Base-by-base conservation (phyloP, 2,329 filamentous ascomycete genomes). In the Zymoseptoria passerinii region DNA sequence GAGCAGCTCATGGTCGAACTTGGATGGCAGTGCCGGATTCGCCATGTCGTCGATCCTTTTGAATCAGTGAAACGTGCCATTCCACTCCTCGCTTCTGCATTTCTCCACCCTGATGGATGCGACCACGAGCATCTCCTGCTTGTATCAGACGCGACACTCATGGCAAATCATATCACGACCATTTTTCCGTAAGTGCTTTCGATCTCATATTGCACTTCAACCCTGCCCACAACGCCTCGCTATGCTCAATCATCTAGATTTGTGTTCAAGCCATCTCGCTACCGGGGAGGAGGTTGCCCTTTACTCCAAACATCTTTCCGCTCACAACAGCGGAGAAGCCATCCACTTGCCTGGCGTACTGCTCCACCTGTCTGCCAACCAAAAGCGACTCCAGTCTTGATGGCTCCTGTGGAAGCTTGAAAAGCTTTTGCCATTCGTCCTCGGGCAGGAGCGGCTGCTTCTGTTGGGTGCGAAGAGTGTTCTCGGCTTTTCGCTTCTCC, bases 301-400 rank as follows among this genome's bases (percentile, higher is more conserved):
- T 87, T 61, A 96, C 90, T 48, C 92, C 92, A 75, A 99, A 99
- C 92, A 99, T 96, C 85, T 99, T 99, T 65, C 90, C 86, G 63
- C 85, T 95, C 67, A 95, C 88, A 65, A 86, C 87, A 57, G 94
- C 91, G 52, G 92, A 92, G 76, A 97, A 97, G 48, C 90, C 90
- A 76, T 99, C 94, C 59, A 97, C 89, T 80, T 97, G 94, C 78
- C 91, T 88, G 71, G 92, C 90, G 78, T 97, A 99, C 79, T 97
- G 92, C 78, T 97, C 92, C 57, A 96, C 91, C 79, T 99, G 94
- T 76, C 91, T 85, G 63, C 89, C 92, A 75, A 96, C 95, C 72
- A 99, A 81, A 83, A 99, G 89, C 65, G 88, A 90, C 80, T 97
- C 92, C 67, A 97, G 79, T 66, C 92, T 82, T 77, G 88, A 95